Evolutionary conservation across 78 protist genomes (phyloP), one percentile per base, ranked within the genome.

Genomic region (Chrysochromulina parva): DNA sequence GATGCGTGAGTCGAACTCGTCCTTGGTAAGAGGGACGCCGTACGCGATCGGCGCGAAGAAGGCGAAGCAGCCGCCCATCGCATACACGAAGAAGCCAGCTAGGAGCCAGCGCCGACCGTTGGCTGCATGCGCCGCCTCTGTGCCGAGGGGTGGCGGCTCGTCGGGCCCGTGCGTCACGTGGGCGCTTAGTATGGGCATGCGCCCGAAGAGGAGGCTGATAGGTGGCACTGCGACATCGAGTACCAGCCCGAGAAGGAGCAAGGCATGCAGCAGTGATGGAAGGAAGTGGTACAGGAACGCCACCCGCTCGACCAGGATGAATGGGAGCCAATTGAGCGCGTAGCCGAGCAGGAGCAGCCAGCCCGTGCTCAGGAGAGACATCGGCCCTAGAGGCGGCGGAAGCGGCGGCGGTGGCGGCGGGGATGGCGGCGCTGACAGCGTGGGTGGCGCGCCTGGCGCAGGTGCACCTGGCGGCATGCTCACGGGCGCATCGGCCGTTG

Each of bases 211-310:
- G 28, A 19, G 28, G 9, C 28, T 9, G n/a, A 20, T 20, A 6
- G 71, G 24, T 20, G 71, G 71, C 28, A 10, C 14, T 7, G 52
- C 47, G 53, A 14, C 20, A 62, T 53, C 62, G n/a, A 53, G 14
- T 17, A 38, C 19, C 47, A 26, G 24, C 4, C 62, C 87, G 52
- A 48, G 19, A 5, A 80, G 60, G 24, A 53, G 60, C 52, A 80
- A 11, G 5, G 62, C 4, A 26, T 19, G 5, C 38, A 24, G 10
- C 10, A 89, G 81, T 26, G 91, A 69, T 14, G 91, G 91, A 11
- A 89, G 5, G 81, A 28, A 89, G 85, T 89, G 91, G 38, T 89
- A 89, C 54, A 89, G 1, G 54, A 73, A 89, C 13, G 16, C 22
- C 47, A 57, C 54, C 1, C 91, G 52, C 28, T 14, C 16, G 26